Percentiles rank a stretch among this genome's conserved stretches.
phyloP scores from a whole-genome alignment of 2,329 filamentous ascomycete genomes.

The Diaporthe longicolla region DNA sequence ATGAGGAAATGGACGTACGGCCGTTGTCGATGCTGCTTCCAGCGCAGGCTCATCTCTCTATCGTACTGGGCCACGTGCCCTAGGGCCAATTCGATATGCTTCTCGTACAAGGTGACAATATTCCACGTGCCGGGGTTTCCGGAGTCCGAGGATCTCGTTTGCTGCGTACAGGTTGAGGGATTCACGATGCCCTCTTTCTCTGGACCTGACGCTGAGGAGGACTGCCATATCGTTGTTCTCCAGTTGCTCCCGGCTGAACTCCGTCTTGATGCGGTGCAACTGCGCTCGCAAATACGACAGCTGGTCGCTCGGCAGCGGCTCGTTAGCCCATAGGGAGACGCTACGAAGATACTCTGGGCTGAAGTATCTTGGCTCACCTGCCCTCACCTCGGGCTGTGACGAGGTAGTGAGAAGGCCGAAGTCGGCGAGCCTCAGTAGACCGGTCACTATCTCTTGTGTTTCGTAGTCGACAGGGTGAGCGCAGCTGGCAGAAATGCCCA shows the following conservation, averaged over 20 bases:
- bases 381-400: neutral
- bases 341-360: neutral
- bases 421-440: neutral
- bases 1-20: constrained; percentile 3
- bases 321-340: neutral
- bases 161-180: neutral
- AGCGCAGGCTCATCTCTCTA: neutral
- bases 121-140: neutral
- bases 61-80: neutral
- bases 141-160: neutral
- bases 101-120: neutral
- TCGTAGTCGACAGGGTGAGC: neutral
- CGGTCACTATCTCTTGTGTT: neutral
- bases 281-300: neutral
- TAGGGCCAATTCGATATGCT: neutral
- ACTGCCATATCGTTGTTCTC: neutral
- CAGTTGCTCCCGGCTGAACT: neutral
- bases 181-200: neutral
- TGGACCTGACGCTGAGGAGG: neutral
- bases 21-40: neutral
- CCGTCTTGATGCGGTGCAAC: neutral
- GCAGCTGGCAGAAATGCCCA: neutral
- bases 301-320: neutral
- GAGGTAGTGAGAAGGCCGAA: neutral
- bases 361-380: neutral